Evolutionary conservation across 2,329 filamentous ascomycete species (phyloP).

Genomic region (Alternaria triticina): DNA sequence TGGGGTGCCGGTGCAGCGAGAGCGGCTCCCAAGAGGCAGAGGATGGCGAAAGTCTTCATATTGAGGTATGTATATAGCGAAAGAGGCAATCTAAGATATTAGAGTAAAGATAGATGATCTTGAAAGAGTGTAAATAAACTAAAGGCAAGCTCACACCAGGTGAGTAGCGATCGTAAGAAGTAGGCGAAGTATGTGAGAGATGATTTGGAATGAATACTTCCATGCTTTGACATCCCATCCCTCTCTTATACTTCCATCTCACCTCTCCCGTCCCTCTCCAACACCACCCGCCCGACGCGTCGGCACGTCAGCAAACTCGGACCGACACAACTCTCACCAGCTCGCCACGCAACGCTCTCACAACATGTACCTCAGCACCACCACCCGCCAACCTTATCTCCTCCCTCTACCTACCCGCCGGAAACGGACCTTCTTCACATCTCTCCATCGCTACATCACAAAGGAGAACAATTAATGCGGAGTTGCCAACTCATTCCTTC

Average conservation of each 20-base stretch:
- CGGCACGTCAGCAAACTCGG: neutral
- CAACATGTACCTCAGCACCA: slow-evolving; percentile 3
- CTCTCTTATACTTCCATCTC: neutral
- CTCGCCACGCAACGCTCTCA: slow-evolving; percentile 3
- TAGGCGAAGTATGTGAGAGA: neutral
- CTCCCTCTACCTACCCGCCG: neutral
- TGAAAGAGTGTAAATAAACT: no score
- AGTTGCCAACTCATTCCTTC: neutral
- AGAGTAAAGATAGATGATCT: neutral
- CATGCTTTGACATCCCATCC: neutral
- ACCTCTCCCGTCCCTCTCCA: neutral
- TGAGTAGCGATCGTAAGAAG: neutral
- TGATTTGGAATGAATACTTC: neutral
- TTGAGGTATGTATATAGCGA: neutral
- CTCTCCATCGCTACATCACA: no score
- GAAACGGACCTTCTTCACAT: neutral
- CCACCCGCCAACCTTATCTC: neutral
- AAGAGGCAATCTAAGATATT: neutral
- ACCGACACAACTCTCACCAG: neutral
- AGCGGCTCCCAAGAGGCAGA: slow-evolving; percentile 1
- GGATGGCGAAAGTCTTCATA: slow-evolving; percentile 14
- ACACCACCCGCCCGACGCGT: neutral
- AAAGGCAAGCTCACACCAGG: neutral
- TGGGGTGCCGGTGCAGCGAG: neutral
- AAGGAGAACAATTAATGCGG: neutral